Percentiles rank a stretch among this genome's conserved stretches.
Conservation (phyloP, 1,284 basidiomycete genomes). For the Heterobasidion parviporum region DNA sequence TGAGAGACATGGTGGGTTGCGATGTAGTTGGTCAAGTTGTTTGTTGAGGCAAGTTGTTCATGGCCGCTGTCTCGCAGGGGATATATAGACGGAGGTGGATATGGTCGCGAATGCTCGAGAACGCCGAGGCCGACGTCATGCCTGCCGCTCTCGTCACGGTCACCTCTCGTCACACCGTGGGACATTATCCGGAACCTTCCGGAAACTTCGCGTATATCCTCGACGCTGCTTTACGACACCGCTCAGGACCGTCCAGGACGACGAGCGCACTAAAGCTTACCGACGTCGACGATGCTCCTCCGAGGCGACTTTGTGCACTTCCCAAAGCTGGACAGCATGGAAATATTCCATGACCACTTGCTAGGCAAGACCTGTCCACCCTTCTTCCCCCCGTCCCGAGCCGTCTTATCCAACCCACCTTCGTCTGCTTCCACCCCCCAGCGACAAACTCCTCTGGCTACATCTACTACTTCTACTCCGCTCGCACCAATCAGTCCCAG, state of each 20-base stretch:
- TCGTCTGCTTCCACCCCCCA: conserved; percentile 17
- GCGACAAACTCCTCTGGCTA: conserved; percentile 44
- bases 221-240: background rate
- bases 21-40: background rate
- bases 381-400: background rate
- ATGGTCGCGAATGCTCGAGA: conserved; percentile 2
- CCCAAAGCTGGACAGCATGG: conserved; percentile 36
- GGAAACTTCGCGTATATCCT: conserved; percentile 3
- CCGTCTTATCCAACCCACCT: background rate
- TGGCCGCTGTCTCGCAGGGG: too few species aligned
- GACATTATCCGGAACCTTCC: conserved; percentile 4
- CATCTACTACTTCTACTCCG: conserved; percentile 43
- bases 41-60: background rate
- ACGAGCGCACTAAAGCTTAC: background rate
- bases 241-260: background rate
- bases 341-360: conserved; percentile 50
- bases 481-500: conserved; percentile 24
- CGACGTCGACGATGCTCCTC: background rate
- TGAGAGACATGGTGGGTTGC: conserved; percentile 47
- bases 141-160: background rate
- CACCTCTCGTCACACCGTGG: background rate
- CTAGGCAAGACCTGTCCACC: conserved; percentile 35
- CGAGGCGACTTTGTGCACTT: conserved; percentile 54
- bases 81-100: background rate
- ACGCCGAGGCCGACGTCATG: background rate